Percentiles rank a stretch among this genome's conserved stretches.
Evolutionary conservation across 1,284 basidiomycete genomes (phyloP).

Genomic region (Melampsora americana): DNA sequence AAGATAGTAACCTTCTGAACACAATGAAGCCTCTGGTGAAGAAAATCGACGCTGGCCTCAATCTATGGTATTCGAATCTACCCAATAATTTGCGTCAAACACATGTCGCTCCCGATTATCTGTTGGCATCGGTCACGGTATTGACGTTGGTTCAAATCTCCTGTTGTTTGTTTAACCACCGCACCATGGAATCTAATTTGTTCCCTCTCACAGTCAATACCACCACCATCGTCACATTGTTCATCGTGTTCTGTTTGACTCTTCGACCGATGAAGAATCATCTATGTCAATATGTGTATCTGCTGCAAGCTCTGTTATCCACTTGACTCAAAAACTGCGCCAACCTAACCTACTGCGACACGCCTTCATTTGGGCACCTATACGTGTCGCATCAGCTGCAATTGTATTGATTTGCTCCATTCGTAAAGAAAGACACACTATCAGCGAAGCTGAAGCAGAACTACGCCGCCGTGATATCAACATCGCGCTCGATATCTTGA

Average conservation of each 20-base stretch:
- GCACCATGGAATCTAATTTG: background rate
- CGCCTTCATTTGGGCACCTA: conserved; percentile 5
- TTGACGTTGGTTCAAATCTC: background rate
- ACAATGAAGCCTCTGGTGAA: background rate
- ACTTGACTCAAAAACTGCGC: conserved; percentile 19
- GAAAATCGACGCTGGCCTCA: background rate
- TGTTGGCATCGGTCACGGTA: background rate
- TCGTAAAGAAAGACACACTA: background rate
- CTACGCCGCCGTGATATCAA: conserved; percentile 7
- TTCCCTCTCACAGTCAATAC: conserved; percentile 3
- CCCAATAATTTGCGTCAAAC: background rate
- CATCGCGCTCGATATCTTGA: conserved; percentile 14
- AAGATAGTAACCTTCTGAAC: background rate
- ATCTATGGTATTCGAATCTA: background rate
- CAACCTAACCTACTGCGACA: conserved; percentile 2
- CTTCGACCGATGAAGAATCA: background rate
- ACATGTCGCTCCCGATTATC: background rate
- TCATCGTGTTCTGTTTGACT: conserved; percentile 14
- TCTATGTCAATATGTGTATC: conserved; percentile 1
- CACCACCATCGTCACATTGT: conserved; percentile 10
- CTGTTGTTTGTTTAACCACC: background rate
- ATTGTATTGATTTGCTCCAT: conserved; percentile 11
- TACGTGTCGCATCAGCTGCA: background rate
- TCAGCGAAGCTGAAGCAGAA: conserved; percentile 7
- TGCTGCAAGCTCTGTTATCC: conserved; percentile 1